Base-by-base conservation (phyloP, 2,329 filamentous ascomycete species). In the Thielaviopsis punctulata region DNA sequence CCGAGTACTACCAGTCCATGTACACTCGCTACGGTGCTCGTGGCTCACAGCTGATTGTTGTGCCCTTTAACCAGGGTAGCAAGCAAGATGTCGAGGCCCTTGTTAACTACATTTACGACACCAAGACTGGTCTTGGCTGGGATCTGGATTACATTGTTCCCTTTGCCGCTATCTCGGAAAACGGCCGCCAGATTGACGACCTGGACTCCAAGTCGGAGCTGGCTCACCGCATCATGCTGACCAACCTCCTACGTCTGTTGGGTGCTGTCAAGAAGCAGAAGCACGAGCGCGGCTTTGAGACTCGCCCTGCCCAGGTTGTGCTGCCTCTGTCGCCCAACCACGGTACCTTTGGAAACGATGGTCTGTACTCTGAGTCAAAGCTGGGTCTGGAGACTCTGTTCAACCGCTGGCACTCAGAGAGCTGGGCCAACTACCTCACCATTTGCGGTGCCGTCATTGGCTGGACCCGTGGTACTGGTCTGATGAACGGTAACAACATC, bases 1-100 rank as follows among this genome's bases (percentile, higher is more conserved):
- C 92, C 5, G 92, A 98, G 71, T 98, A 96, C 72, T 98, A 98
- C 70, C 92, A 98, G 69, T 82, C 87, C 53, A 96, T 98, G 85
- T 98, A 98, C 68, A 85, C 89, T 57, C 85, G 89, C 56, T 95
- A 85, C 62, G 92, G 92, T 62, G 86, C 87, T 56, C 85, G 87
- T 58, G 92, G 92, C 58, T 96, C 92, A 54, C 89, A 96, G 70
- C 82, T 98, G 52, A 87, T 98, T 41, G 92, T 98, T 52, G 93
- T 96, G 52, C 92, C 93, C 48, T 98, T 98, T 79, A 98, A 98
- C 69, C 89, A 95, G 67, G 92, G 90, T 58, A 96, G 90, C 73
- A 93, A 95, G 71, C 90, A 96, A 66, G 92, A 98, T 64, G 86
- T 95, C 33, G 87, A 96, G 66, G 88, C 88, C 46, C 76, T 98